Conservation (phyloP, 495 filamentous ascomycete genomes). For the Friedmanniomyces endolithicus region DNA sequence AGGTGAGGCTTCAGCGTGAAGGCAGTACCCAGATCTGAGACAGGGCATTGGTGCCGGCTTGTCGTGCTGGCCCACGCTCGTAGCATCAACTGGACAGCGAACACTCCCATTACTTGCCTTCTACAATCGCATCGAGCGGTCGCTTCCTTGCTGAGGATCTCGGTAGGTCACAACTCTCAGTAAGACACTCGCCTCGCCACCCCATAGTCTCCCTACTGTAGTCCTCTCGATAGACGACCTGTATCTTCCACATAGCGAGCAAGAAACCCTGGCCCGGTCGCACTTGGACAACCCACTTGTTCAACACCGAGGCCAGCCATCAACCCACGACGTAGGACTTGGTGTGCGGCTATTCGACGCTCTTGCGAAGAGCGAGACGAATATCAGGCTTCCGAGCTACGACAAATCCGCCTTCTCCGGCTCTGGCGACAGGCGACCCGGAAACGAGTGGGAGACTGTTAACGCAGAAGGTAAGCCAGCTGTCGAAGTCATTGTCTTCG, state of each 20-base stretch:
- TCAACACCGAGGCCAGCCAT: conserved; percentile 72
- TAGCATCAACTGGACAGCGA: not conserved
- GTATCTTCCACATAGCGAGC: conserved; percentile 64
- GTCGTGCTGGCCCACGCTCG: no score
- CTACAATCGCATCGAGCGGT: no score
- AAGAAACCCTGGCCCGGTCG: conserved; percentile 50
- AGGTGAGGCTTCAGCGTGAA: conserved; percentile 24
- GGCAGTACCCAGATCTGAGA: no score
- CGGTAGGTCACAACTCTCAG: conserved; percentile 51
- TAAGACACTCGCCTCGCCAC: conserved; percentile 50
- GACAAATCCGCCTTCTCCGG: conserved; percentile 71
- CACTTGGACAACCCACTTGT: conserved; percentile 63
- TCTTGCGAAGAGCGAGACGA: conserved; percentile 40
- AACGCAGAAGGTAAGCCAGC: conserved; percentile 42
- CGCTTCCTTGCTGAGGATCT: not conserved
- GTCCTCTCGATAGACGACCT: conserved; percentile 87
- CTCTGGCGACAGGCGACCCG: conserved; percentile 61
- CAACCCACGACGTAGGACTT: conserved; percentile 71
- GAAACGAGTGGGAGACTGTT: conserved; percentile 47
- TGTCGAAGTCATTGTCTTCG: conserved; percentile 63
- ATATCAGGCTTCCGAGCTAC: conserved; percentile 58
- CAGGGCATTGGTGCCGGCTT: no score
- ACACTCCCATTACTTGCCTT: not conserved
- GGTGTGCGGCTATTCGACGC: conserved; percentile 48
- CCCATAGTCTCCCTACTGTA: conserved; percentile 55